Base-by-base conservation (phyloP, 208 protist species). In the Leishmania aethiopica region DNA sequence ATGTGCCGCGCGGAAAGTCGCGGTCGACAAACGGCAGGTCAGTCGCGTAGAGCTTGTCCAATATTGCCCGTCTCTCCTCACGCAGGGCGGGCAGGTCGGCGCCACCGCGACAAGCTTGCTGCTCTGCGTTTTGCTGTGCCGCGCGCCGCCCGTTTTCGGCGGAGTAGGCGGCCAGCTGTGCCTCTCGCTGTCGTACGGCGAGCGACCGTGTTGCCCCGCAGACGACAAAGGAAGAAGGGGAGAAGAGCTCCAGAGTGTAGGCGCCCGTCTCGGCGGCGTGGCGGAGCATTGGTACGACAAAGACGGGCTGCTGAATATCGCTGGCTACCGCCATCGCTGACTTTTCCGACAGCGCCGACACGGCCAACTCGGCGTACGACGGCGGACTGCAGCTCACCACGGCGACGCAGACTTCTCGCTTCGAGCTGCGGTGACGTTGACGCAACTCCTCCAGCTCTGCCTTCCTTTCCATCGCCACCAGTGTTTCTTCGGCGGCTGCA, bases 1-100 rank as follows among this genome's bases (percentile, higher is more conserved):
- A 96, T 6, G 83, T 80, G 72, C 92, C 94, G 47, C 89, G 88
- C 1, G 95, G 94, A 75, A 98, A 98, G 66, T 97, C 94, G 25
- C 90, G 86, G 80, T 98, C 95, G 47, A 85, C 71, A 76, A 91
- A 96, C 66, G 87, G 84, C 60, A 82, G 62, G 2, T 90, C 91
- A 25, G 83, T 91, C 45, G 80, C 71, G 40, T 92, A 78, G 77
- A 87, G 91, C 19, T 76, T 77, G 17, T 85, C 77, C 51, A 95
- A 66, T 62, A 97, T 94, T 1, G 25, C 72, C 22, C 32, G 45
- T 7, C 85, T 78, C 51, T 88, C 86, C 60, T 90, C 87, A 37
- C 88, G 83, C 66, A 84, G 67, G n/a, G 79, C 45, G 10, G 73
- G 47, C 25, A 75, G 32, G 51, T 81, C 76, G 32, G 73, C 40